Conservation (phyloP, 441 rosid genomes). For the Adansonia grandidieri region DNA sequence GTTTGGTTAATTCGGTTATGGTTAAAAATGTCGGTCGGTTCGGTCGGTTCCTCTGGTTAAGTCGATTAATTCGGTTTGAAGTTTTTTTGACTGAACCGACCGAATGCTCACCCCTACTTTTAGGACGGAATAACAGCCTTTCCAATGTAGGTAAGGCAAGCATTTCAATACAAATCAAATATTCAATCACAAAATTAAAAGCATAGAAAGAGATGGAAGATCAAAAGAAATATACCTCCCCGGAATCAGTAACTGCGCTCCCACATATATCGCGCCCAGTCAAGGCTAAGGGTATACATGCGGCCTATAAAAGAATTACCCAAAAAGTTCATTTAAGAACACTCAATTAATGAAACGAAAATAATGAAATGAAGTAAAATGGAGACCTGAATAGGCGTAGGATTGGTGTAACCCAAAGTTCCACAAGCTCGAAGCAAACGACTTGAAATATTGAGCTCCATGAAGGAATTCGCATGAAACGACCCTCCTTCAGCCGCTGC, state of each 20-base stretch:
- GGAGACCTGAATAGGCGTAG: slow-evolving; percentile 90
- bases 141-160: slow-evolving; percentile 80
- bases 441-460: slow-evolving; percentile 86
- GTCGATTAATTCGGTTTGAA: too few species aligned
- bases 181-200: neutral
- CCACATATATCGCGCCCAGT: slow-evolving; percentile 91
- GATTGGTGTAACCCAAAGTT: slow-evolving; percentile 79
- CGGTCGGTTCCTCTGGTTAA: too few species aligned
- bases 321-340: neutral
- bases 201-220: neutral
- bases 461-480: slow-evolving; percentile 76
- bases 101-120: too few species aligned
- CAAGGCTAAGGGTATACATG: slow-evolving; percentile 83
- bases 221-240: slow-evolving; percentile 50
- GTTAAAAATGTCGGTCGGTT: too few species aligned
- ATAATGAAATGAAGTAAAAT: slow-evolving; percentile 2
- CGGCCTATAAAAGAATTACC: slow-evolving; percentile 53
- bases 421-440: slow-evolving; percentile 89
- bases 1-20: too few species aligned
- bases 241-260: slow-evolving; percentile 94
- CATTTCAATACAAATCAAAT: slow-evolving; percentile 2
- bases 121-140: slow-evolving; percentile 81
- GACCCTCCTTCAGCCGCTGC: slow-evolving; percentile 71
- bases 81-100: too few species aligned
- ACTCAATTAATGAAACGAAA: neutral